Percentiles rank a stretch among this genome's conserved stretches.
Evolutionary conservation across 352 stramenopile species (phyloP).

Genomic region (Phytophthora pistaciae): DNA sequence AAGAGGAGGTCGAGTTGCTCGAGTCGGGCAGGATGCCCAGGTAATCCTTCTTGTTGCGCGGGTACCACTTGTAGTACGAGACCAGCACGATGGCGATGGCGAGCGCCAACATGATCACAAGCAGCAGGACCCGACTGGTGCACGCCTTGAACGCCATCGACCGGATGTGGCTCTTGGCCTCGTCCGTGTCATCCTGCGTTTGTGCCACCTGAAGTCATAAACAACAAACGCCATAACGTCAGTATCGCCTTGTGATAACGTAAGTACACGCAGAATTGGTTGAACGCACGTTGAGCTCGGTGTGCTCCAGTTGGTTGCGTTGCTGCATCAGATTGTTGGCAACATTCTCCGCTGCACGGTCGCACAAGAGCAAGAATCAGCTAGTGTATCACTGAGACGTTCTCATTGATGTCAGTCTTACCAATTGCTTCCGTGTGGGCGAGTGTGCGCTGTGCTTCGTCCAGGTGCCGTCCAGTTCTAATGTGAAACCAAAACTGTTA

Average conservation of each 20-base stretch:
- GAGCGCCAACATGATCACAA: slow-evolving; percentile 71
- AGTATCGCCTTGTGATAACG: neutral
- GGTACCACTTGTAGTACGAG: slow-evolving; percentile 86
- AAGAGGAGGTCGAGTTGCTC: slow-evolving; percentile 21
- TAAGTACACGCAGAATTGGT: neutral
- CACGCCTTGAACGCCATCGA: slow-evolving; percentile 68
- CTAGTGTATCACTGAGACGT: neutral
- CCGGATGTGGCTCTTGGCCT: slow-evolving; percentile 61
- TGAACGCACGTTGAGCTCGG: slow-evolving; percentile 60
- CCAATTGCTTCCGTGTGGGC: slow-evolving; percentile 78
- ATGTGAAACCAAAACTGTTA: slow-evolving; percentile 5
- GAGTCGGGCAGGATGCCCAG: slow-evolving; percentile 59
- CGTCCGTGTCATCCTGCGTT: slow-evolving; percentile 68
- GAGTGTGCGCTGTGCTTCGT: slow-evolving; percentile 77
- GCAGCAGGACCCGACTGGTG: slow-evolving; percentile 68
- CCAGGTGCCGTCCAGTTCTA: slow-evolving; percentile 75
- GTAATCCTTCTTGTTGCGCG: slow-evolving; percentile 73
- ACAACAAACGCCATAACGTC: neutral
- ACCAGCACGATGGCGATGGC: slow-evolving; percentile 63
- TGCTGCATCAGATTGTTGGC: slow-evolving; percentile 76
- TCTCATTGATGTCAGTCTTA: slow-evolving; percentile 16
- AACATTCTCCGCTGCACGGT: slow-evolving; percentile 62
- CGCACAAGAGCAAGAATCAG: neutral
- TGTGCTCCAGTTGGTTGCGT: slow-evolving; percentile 74
- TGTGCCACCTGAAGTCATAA: slow-evolving; percentile 54